Percentiles rank a stretch among this genome's conserved stretches.
phyloP scores from a whole-genome alignment of 2,329 filamentous ascomycete species.

The Microsporum canis region DNA sequence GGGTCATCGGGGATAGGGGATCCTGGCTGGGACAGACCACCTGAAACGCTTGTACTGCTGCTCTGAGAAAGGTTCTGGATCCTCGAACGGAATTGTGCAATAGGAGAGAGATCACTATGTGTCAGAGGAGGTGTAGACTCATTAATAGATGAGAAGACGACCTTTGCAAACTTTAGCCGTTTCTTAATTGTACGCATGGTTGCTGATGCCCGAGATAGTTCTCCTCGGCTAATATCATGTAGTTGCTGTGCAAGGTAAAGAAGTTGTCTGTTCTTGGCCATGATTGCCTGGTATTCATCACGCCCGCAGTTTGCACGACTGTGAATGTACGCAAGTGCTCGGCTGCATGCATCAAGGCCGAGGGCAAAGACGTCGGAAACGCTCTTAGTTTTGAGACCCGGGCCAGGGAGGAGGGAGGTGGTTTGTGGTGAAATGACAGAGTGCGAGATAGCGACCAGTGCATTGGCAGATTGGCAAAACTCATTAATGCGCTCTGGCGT shows the following conservation, averaged over 20 bases:
- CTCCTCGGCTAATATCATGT: constrained; percentile 9
- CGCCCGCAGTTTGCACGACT: constrained; percentile 1
- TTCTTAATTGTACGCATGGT: constrained; percentile 9
- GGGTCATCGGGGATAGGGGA: constrained; percentile 6
- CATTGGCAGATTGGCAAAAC: constrained; percentile 9
- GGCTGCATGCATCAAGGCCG: constrained; percentile 9
- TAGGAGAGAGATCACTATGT: constrained; percentile 1
- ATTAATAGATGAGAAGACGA: constrained; percentile 4
- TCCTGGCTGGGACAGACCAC: constrained; percentile 2
- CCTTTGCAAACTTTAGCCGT: constrained; percentile 8
- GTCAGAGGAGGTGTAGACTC: constrained; percentile 3
- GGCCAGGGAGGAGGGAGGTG: constrained; percentile 6
- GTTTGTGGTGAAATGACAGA: constrained; percentile 4
- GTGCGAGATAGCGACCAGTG: constrained; percentile 5
- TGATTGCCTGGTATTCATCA: constrained; percentile 7
- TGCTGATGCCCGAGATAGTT: constrained; percentile 4
- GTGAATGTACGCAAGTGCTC: constrained; percentile 9
- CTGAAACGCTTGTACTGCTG: constrained; percentile 9
- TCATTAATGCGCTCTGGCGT: constrained; percentile 9
- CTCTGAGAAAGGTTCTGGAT: constrained; percentile 8
- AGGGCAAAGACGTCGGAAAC: constrained; percentile 5
- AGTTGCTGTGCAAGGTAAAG: constrained; percentile 5
- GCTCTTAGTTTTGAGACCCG: constrained; percentile 5
- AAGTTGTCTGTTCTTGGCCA: neutral
- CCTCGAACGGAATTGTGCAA: constrained; percentile 4